Evolutionary conservation across 495 filamentous ascomycete species (phyloP).

Genomic region (Aspergillus funiculosus): DNA sequence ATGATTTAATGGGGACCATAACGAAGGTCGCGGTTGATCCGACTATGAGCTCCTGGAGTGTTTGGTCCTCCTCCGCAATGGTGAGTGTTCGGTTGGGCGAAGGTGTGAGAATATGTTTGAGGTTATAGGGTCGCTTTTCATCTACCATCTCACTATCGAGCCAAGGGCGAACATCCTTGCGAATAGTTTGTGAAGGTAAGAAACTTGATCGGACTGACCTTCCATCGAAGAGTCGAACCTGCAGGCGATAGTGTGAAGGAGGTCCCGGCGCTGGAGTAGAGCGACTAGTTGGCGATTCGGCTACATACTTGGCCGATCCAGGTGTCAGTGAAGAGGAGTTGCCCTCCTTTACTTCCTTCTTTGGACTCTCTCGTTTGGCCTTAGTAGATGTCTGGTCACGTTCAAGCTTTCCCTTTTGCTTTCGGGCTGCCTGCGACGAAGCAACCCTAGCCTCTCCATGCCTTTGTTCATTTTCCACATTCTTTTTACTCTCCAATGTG

Average conservation of each 20-base stretch:
- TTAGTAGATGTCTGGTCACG: slow-evolving; percentile 4
- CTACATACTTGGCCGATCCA: background rate
- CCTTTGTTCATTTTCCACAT: slow-evolving; percentile 1
- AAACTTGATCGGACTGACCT: slow-evolving; percentile 70
- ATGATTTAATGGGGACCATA: slow-evolving; percentile 62
- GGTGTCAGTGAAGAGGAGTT: background rate
- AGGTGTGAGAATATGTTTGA: slow-evolving; percentile 80
- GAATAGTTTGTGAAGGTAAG: slow-evolving; percentile 55
- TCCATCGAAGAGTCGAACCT: slow-evolving; percentile 82
- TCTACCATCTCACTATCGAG: slow-evolving; percentile 52
- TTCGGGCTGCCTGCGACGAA: slow-evolving; percentile 3
- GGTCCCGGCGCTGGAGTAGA: slow-evolving; percentile 19
- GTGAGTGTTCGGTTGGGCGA: slow-evolving; percentile 66
- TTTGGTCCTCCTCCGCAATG: slow-evolving; percentile 64
- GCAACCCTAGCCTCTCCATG: background rate
- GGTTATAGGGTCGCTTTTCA: slow-evolving; percentile 61
- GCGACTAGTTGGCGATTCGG: slow-evolving; percentile 14
- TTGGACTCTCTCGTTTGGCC: slow-evolving; percentile 14
- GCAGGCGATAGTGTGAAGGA: slow-evolving; percentile 53
- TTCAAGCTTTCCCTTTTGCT: slow-evolving; percentile 7
- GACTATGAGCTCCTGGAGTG: slow-evolving; percentile 60
- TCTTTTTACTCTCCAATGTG: slow-evolving; percentile 6
- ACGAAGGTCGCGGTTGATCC: slow-evolving; percentile 77
- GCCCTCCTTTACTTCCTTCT: slow-evolving; percentile 2
- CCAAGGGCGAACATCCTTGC: slow-evolving; percentile 66